Conservation (phyloP, 805 yeast species). For the Nakazawaea wyomingensis region DNA sequence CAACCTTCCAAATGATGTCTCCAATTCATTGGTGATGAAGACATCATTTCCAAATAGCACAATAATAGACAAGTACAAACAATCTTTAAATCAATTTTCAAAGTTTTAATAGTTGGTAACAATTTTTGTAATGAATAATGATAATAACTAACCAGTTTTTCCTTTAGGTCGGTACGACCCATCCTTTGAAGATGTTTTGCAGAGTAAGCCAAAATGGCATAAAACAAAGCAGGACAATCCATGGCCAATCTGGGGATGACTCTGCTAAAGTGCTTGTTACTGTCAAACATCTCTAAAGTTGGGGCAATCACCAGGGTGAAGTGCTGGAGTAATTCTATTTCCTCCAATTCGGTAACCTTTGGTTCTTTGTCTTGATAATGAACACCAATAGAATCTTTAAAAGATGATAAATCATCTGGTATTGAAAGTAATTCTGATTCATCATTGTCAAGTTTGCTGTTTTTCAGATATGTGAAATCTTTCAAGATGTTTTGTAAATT, state of each 20-base stretch:
- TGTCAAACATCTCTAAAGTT: constrained; percentile 22
- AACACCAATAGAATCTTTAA: constrained; percentile 10
- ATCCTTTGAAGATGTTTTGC: constrained; percentile 19
- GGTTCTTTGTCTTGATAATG: constrained; percentile 6
- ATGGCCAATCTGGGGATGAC: constrained; percentile 17
- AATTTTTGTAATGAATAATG: constrained; percentile 24
- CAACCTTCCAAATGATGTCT: constrained; percentile 34
- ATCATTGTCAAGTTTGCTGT: constrained; percentile 1
- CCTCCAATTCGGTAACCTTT: constrained; percentile 17
- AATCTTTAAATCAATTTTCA: constrained; percentile 22
- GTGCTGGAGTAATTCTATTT: constrained; percentile 24
- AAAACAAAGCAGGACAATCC: constrained; percentile 11
- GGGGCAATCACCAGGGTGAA: constrained; percentile 34
- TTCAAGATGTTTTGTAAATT: constrained; percentile 30
- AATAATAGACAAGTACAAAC: constrained; percentile 35
- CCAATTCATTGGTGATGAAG: constrained; percentile 33
- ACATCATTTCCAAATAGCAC: constrained; percentile 39
- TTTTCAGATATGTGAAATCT: constrained; percentile 29
- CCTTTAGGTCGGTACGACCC: constrained; percentile 17
- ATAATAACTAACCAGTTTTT: constrained; percentile 24
- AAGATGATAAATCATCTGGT: constrained; percentile 9
- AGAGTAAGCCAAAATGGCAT: constrained; percentile 21
- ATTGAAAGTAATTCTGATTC: constrained; percentile 4
- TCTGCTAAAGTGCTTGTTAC: constrained; percentile 18
- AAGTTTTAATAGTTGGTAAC: constrained; percentile 30